Evolutionary conservation across 2,329 filamentous ascomycete species (phyloP).

Genomic region (Septoria linicola): DNA sequence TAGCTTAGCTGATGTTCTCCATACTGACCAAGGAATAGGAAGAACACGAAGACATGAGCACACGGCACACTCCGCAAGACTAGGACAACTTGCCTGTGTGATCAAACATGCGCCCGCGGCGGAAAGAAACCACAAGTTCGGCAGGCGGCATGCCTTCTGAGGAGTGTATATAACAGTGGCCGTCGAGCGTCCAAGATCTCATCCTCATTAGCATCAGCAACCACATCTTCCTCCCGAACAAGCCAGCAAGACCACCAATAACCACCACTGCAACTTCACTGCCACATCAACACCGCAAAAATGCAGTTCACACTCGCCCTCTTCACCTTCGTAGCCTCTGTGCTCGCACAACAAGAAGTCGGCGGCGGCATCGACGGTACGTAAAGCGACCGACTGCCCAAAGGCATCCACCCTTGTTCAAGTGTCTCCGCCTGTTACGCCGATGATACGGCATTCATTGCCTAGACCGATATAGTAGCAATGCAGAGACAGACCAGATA

Average conservation of each 20-base stretch:
- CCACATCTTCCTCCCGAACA: background rate
- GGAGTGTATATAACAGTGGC: background rate
- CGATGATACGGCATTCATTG: no score
- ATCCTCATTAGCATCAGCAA: background rate
- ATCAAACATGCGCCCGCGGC: background rate
- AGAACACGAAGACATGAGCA: background rate
- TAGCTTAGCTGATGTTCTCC: background rate
- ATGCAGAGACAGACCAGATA: no score
- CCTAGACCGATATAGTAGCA: no score
- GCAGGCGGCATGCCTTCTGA: background rate
- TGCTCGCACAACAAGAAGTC: conserved; percentile 14
- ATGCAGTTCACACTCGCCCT: conserved; percentile 9
- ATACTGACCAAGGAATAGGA: background rate
- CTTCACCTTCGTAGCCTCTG: conserved; percentile 4
- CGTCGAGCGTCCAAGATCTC: background rate
- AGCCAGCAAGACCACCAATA: no score
- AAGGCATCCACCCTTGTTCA: no score
- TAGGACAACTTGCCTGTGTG: background rate
- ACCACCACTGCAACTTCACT: background rate
- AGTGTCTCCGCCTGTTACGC: no score
- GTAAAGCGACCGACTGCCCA: no score
- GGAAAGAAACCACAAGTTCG: background rate
- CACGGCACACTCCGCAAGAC: conserved; percentile 1
- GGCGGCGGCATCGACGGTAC: conserved; percentile 19
- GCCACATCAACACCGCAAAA: background rate